Evolutionary conservation across 495 filamentous ascomycete species (phyloP), one percentile per base, ranked within the genome.

Genomic region (Saxophila tyrrhenica): DNA sequence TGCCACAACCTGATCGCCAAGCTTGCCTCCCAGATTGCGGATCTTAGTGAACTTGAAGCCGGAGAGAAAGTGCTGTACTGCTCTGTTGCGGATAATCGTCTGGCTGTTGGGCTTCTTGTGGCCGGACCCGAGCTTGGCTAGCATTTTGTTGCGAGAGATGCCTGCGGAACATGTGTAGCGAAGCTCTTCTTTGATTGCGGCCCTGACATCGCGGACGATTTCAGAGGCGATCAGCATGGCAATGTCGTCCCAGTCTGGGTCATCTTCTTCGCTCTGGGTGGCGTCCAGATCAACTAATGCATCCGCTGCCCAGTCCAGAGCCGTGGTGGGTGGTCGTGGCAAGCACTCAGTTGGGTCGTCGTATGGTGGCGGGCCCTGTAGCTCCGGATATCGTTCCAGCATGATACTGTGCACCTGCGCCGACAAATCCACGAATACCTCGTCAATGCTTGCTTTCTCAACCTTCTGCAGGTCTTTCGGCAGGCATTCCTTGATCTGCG

Each of bases 191-290:
- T 76, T 78, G 29, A 97, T 78, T 24, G 76, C 72, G 10, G 69
- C 71, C 22, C 92, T 77, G 23, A 96, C 74, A 43, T 78, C 72
- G n/a, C 86, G 78, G 35, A 94, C 83, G 60, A 97, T 91, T 65
- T 95, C 88, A 9, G 88, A 86, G 0, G 85, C 90, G 54, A 95
- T 77, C 21, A 85, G 71, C 64, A 94, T 86, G 16, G 80, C 86
- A 62, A 97, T 76, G 71, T 97, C 91, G 70, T 98, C 92, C 94
- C 94, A 98, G 68, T 95, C 89, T 3, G 87, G 87, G 65, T 90
- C 82, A 62, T 86, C 83, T 43, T 85, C 77, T 62, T 91, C 87
- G 3, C 76, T 79, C 59, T 91, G 81, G 13, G 76, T 75, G 39
- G 77, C 68, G 61, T 89, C 82, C 51, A 91, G 67, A 57, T 89